Percentiles rank a stretch among this genome's conserved stretches.
Conservation (phyloP, 345 rosid genomes). For the Eucalyptus paniculata region DNA sequence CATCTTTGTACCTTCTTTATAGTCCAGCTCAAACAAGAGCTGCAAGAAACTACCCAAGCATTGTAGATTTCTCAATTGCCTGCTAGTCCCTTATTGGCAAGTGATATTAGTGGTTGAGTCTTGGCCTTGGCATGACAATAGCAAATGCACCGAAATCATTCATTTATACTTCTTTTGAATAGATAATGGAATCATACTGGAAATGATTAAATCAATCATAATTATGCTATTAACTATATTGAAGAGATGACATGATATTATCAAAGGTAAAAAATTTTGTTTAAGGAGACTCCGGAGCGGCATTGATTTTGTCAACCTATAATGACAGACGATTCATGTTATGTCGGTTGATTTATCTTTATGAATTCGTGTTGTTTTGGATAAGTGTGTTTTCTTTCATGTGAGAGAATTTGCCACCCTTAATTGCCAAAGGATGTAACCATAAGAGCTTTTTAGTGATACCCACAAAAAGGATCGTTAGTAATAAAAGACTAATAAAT, state of each 20-base stretch:
- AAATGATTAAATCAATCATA: background rate
- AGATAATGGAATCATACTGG: background rate
- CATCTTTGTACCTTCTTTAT: background rate
- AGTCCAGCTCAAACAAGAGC: background rate
- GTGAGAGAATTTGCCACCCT: background rate
- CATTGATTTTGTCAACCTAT: too few relatives aligned
- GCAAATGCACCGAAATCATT: background rate
- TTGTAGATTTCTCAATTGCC: background rate
- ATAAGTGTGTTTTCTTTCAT: background rate
- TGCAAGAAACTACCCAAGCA: background rate
- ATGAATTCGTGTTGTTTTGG: background rate
- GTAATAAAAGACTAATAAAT: background rate
- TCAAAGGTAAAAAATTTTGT: background rate
- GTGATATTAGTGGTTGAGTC: background rate
- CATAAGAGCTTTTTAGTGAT: background rate
- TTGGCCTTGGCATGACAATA: background rate
- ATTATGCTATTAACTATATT: too few relatives aligned
- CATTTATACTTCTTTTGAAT: background rate
- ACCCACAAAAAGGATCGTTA: background rate
- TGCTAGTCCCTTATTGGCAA: background rate
- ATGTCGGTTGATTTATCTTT: background rate
- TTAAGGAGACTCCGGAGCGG: accelerated
- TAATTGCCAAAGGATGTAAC: background rate
- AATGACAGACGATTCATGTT: too few relatives aligned
- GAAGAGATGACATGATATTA: background rate